Evolutionary conservation across 106 monocot species (phyloP).

Genomic region (Dendrobium nobile): DNA sequence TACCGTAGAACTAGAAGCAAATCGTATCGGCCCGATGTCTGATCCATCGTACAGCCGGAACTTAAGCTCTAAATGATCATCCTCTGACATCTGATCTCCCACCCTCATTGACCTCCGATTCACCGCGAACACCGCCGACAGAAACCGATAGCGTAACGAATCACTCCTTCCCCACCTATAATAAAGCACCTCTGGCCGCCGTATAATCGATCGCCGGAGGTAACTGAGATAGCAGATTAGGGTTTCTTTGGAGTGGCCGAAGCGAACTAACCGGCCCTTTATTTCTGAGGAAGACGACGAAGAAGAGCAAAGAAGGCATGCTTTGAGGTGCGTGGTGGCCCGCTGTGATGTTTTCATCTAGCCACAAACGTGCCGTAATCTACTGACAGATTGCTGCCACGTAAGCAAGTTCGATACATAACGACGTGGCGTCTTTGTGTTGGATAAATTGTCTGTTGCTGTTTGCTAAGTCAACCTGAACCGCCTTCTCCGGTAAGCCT

Average conservation of each 20-base stretch:
- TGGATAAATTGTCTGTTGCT: not conserved
- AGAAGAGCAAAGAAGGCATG: not conserved
- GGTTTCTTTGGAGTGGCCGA: not conserved
- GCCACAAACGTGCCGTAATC: not conserved
- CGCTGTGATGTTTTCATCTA: not conserved
- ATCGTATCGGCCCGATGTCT: constrained; percentile 39
- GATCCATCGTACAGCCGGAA: constrained; percentile 40
- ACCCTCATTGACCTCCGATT: not conserved
- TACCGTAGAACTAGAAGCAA: constrained; percentile 19
- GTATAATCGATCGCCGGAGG: not conserved
- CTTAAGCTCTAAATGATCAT: constrained; percentile 40
- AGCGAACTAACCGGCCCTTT: not conserved
- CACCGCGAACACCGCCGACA: not conserved
- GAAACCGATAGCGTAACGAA: not conserved
- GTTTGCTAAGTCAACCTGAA: too few species aligned
- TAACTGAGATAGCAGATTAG: not conserved
- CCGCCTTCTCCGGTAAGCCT: too few species aligned
- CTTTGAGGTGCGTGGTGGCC: not conserved
- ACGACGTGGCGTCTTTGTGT: not conserved
- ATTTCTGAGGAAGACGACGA: not conserved
- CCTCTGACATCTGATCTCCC: constrained; percentile 17
- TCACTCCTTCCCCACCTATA: not conserved
- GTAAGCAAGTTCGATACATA: not conserved
- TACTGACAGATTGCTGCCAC: not conserved
- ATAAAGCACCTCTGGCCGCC: not conserved